Base-by-base conservation (phyloP, 768 basidiomycete genomes). In the Candolleomyces eurysporus region DNA sequence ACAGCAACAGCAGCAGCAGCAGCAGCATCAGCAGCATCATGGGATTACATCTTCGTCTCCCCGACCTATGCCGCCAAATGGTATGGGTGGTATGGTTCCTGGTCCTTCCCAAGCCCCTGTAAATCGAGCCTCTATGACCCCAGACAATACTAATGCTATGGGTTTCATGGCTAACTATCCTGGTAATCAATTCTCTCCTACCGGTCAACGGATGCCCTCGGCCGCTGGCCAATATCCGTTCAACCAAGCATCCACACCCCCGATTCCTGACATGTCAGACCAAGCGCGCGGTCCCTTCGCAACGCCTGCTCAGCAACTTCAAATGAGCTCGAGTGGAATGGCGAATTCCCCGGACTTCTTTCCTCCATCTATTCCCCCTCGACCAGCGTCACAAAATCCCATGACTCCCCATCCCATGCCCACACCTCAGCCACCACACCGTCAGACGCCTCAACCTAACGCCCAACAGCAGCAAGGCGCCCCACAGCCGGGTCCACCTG, bases 131-230 rank as follows among this genome's bases (percentile, higher is more conserved):
- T 77, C 76, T 54, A 82, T 81, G 72, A 75, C 77, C 6, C 78
- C 82, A 19, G 82, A 83, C 22, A 66, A 67, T 51, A 36, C 68
- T 30, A 66, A 67, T 51, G 42, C 68, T 16, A 71, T 73, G 53
- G 71, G 82, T 56, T 83, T 79, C 63, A 78, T 83, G 36, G 3
- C 8, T 63, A 72, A 74, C 63, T 80, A 81, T 63, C 74, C 68
- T 45, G 71, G 70, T 52, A 51, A 72, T 0, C 76, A 74, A 59
- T 76, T 61, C 19, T 32, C 60, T 57, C 32, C 30, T 5, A 19
- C 13, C 10, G 40, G 53, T 6, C 48, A 54, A 31, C 53, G 54
- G 17, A 30, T 32, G 17, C 42, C 59, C 11, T 8, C 40, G 26
- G 32, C 51, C n/a, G 19, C 36, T 11, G 22, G 31, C 14, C 40